Evolutionary conservation across 768 basidiomycete species (phyloP), one percentile per base, ranked within the genome.

Genomic region (Ramaria rubella): DNA sequence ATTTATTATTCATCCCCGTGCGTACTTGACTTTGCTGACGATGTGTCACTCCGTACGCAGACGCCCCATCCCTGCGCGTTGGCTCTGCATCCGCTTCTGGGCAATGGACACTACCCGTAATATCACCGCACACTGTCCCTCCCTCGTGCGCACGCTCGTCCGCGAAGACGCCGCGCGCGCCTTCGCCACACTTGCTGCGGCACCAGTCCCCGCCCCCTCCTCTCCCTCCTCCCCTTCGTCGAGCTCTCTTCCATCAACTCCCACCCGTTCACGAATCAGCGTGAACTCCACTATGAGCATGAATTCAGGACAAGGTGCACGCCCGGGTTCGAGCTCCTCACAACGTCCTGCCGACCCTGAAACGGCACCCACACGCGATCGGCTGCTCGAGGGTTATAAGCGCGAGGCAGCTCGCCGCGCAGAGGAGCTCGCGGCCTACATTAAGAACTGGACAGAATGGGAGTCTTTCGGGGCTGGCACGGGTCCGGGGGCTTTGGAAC

Each of bases 11-110:
- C n/a, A n/a, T n/a, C n/a, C n/a, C n/a, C n/a, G n/a, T n/a, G n/a
- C n/a, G n/a, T n/a, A n/a, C n/a, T n/a, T n/a, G n/a, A n/a, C n/a
- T n/a, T n/a, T n/a, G n/a, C n/a, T n/a, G n/a, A n/a, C n/a, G 40
- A 19, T 19, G 5, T 19, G 14, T n/a, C 17, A 23, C 26, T 11
- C 50, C 11, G 31, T 14, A 8, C n/a, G 1, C 38, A 54, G 52
- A 27, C 52, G 52, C 33, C 23, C 15, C 9, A 54, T 54, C n/a
- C 52, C 52, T 14, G 36, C 23, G 27, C 52, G 52, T 15, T 54
- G 52, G 52, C 43, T 54, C 52, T 36, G 52, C 38, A 54, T 54
- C 24, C 52, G 52, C 26, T 54, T 54, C 29, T 54, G 52, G 52
- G 52, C 52, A 4, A 54, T 54, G 52, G 52, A 54, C 23, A 44